phyloP scores from a whole-genome alignment of 495 filamentous ascomycete genomes.

The Podospora pseudocomata region DNA sequence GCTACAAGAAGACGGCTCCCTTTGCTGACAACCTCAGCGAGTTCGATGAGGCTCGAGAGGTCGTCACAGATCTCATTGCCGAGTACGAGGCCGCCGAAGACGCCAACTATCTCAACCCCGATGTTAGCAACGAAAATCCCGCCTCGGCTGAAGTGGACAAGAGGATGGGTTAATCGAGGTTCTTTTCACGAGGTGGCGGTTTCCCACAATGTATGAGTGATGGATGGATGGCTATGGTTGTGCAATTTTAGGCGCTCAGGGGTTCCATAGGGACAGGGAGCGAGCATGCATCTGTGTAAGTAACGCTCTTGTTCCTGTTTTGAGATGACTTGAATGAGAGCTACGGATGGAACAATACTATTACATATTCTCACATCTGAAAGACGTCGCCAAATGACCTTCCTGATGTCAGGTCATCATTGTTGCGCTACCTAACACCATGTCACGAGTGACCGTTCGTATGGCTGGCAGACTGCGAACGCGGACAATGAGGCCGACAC shows the following conservation, averaged over 20 bases:
- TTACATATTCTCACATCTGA: background rate
- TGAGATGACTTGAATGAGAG: background rate
- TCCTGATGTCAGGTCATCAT: background rate
- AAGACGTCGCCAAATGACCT: background rate
- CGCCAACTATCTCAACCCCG: conserved; percentile 77
- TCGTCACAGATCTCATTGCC: conserved; percentile 79
- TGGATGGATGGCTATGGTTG: background rate
- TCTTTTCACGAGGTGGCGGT: background rate
- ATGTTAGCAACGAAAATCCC: conserved; percentile 45
- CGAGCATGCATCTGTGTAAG: background rate
- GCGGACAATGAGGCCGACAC: background rate
- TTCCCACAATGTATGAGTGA: background rate
- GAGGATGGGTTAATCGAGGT: conserved; percentile 26
- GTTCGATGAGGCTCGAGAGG: conserved; percentile 89
- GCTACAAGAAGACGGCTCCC: conserved; percentile 88
- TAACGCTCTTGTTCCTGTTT: background rate
- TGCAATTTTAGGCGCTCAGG: background rate
- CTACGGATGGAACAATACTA: background rate
- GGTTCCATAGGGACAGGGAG: background rate
- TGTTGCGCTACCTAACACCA: too few relatives aligned
- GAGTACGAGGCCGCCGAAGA: conserved; percentile 96
- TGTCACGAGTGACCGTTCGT: background rate
- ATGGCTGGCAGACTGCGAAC: background rate
- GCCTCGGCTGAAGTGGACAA: conserved; percentile 46
- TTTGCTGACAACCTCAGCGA: conserved; percentile 88